These are phyloP conservation scores for Drosera capensis DNA, from an alignment of 148 eudicot genomes.

Conservation along the genomic window DNA sequence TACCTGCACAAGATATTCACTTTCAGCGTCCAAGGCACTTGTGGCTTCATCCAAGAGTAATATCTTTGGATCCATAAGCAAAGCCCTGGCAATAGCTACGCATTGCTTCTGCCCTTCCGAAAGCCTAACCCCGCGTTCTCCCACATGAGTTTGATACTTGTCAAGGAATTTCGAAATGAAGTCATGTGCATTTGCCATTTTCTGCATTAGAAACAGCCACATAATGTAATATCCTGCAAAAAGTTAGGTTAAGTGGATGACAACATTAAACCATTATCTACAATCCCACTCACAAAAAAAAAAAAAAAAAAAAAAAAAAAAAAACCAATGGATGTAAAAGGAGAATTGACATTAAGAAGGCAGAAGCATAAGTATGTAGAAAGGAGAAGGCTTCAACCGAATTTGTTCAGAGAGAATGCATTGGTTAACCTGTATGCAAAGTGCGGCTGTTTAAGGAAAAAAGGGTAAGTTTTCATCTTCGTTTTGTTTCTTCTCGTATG, in stretches of 20 bases:
- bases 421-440: slow-evolving; percentile 81
- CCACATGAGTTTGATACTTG: slow-evolving; percentile 68
- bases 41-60: too few species aligned
- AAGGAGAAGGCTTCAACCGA: slow-evolving; percentile 38
- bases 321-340: too few species aligned
- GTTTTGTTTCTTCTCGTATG: too few species aligned
- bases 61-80: slow-evolving; percentile 74
- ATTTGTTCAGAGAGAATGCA: slow-evolving; percentile 56
- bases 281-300: too few species aligned
- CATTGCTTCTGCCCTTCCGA: slow-evolving; percentile 94
- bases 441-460: slow-evolving; percentile 58
- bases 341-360: slow-evolving; percentile 54
- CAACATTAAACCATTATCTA: too few species aligned
- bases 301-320: too few species aligned
- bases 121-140: slow-evolving; percentile 82
- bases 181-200: slow-evolving; percentile 93
- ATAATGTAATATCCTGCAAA: too few species aligned
- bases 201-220: slow-evolving; percentile 39
- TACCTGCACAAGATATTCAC: slow-evolving; percentile 88
- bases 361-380: slow-evolving; percentile 39
- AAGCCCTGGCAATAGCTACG: slow-evolving; percentile 83
- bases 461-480: slow-evolving; percentile 55
- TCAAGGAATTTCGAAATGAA: slow-evolving; percentile 74
- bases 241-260: too few species aligned
- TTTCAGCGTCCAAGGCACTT: too few species aligned